A percentile compares a stretch with the other conserved stretches of the same genome.
phyloP scores from a whole-genome alignment of 805 yeast genomes.

The Barnettozyma populi region DNA sequence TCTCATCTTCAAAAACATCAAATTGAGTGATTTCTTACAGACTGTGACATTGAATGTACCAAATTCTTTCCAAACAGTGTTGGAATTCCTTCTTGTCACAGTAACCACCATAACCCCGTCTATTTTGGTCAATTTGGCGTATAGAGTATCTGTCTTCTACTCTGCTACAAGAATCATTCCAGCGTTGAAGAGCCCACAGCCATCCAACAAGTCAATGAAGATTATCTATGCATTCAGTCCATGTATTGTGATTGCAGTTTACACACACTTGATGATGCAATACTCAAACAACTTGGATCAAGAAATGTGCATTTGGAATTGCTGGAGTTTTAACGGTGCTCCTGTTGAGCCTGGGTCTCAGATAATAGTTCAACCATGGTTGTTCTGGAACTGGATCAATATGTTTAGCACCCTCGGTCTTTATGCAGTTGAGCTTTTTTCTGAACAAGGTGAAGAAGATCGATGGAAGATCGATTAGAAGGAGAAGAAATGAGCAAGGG shows the following conservation, averaged over 20 bases:
- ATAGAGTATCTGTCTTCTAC: conserved; percentile 78
- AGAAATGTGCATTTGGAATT: conserved; percentile 56
- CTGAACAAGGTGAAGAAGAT: conserved; percentile 24
- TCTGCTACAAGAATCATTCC: conserved; percentile 96
- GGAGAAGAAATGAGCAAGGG: neutral
- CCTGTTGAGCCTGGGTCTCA: conserved; percentile 12
- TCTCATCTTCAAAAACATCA: conserved; percentile 22
- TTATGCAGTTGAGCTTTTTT: conserved; percentile 70
- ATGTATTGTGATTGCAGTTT: conserved; percentile 89
- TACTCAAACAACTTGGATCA: conserved; percentile 62
- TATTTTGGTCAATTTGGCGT: conserved; percentile 73
- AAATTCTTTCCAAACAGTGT: conserved; percentile 27
- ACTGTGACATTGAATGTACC: conserved; percentile 22
- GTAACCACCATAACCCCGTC: conserved; percentile 64
- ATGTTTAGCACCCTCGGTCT: conserved; percentile 75
- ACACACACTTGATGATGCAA: conserved; percentile 89
- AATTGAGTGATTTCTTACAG: conserved; percentile 18
- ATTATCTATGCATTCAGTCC: conserved; percentile 86
- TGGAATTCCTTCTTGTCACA: conserved; percentile 42
- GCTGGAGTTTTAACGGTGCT: conserved; percentile 30
- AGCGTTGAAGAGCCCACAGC: conserved; percentile 41
- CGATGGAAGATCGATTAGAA: conserved; percentile 22
- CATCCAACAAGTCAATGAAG: conserved; percentile 32
- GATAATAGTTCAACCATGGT: conserved; percentile 64
- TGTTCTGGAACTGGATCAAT: conserved; percentile 96